Base-by-base conservation (phyloP, 1,284 basidiomycete genomes). In the Pyrrhoderma lamaoense region DNA sequence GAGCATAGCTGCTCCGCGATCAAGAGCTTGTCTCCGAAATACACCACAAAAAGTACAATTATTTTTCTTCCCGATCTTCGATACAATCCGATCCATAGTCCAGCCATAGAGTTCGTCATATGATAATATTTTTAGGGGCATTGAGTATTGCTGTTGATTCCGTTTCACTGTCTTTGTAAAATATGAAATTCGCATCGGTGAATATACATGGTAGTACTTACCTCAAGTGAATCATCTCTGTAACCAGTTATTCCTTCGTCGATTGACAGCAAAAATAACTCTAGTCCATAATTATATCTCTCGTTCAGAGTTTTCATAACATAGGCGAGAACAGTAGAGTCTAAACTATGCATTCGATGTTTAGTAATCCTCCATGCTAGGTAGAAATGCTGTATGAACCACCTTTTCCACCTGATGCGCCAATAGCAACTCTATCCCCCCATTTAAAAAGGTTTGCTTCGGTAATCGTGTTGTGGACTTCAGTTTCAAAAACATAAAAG, bases 31-130 rank as follows among this genome's bases (percentile, higher is more conserved):
- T 36, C 95, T 75, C 45, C 95, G 75, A 64, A 99, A 99, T 2
- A 99, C 95, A 21, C 95, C 95, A 64, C 95, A 99, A 66, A 98
- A 99, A 0, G 95, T 99, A 67, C 95, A 99, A 62, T 99, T 99
- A 63, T 97, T 97, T 74, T 94, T 95, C 68, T 83, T 83, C n/a
- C 95, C 95, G 21, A 98, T 83, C 63, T 93, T 85, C 21, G 84
- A 79, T 34, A 99, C 96, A 51, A 99, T 93, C 16, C 82, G 78
- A 64, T 99, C 95, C 95, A 99, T 99, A 0, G 95, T 99, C 96
- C 96, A 99, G 11, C 95, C 95, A 60, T 99, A 99, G 3, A 99
- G 77, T 61, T 98, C 94, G 54, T 91, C 83, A 61, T 99, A 99
- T 0, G 90, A 91, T 11, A 99, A 74, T 55, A 99, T 96, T 71